A percentile compares a stretch with the other conserved stretches of the same genome.
Conservation (phyloP, 495 filamentous ascomycete species). For the Viridothelium virens region DNA sequence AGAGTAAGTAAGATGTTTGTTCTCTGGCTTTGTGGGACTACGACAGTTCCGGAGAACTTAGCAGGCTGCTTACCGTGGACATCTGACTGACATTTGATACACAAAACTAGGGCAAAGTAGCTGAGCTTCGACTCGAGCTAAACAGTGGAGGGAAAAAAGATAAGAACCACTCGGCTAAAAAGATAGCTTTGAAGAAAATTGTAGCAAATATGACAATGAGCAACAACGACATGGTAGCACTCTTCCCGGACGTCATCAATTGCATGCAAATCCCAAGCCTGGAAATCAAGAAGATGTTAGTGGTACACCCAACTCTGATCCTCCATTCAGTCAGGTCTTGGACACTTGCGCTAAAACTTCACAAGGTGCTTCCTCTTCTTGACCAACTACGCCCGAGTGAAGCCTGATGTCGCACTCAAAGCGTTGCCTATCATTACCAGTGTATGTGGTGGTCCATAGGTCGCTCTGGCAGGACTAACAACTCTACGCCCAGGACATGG, state of each 20-base stretch:
- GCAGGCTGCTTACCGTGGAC: conserved; percentile 12
- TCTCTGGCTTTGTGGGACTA: neutral
- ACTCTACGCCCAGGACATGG: conserved; percentile 64
- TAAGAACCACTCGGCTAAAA: conserved; percentile 94
- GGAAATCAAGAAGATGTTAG: conserved; percentile 99
- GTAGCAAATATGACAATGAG: conserved; percentile 99
- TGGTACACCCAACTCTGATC: neutral
- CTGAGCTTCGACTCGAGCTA: conserved; percentile 90
- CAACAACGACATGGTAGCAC: conserved; percentile 98
- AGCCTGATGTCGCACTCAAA: conserved; percentile 88
- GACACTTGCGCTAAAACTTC: neutral
- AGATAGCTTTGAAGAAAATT: conserved; percentile 98
- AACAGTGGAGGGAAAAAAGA: conserved; percentile 94
- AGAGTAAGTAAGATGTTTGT: conserved; percentile 61
- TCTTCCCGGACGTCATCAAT: conserved; percentile 89
- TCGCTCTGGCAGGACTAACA: neutral
- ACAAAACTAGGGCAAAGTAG: conserved; percentile 78
- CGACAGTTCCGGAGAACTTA: too few species aligned
- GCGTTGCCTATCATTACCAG: conserved; percentile 79
- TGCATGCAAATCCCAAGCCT: conserved; percentile 91
- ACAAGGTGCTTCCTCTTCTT: conserved; percentile 92
- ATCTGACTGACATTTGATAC: conserved; percentile 5
- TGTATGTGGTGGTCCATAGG: conserved; percentile 42
- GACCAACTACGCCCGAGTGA: conserved; percentile 92
- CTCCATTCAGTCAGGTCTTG: neutral